Evolutionary conservation across 2,329 filamentous ascomycete genomes (phyloP).

Genomic region (Beauveria varroae): DNA sequence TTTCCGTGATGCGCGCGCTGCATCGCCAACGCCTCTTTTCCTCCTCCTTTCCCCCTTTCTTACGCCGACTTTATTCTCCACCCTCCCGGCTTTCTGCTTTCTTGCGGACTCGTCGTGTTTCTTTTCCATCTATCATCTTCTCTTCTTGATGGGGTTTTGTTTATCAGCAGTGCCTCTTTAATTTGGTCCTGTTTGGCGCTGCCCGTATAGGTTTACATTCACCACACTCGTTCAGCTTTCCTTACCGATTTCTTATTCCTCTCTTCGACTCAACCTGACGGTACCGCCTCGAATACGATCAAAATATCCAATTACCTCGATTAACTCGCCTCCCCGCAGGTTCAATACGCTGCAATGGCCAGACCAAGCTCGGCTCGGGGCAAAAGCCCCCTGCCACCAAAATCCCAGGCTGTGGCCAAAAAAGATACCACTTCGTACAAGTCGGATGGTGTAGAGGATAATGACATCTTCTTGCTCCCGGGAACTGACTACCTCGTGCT

Average conservation of each 20-base stretch:
- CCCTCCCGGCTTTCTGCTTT: constrained; percentile 5
- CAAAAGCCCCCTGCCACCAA: constrained; percentile 28
- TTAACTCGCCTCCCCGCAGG: not conserved
- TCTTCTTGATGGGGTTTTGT: constrained; percentile 3
- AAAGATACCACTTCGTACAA: constrained; percentile 51
- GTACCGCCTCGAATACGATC: not conserved
- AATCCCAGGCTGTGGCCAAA: constrained; percentile 27
- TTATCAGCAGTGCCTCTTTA: constrained; percentile 14
- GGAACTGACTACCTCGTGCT: constrained; percentile 75
- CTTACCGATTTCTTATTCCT: not conserved
- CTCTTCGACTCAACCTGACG: constrained; percentile 3
- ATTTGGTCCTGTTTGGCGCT: constrained; percentile 1
- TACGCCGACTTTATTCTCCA: constrained; percentile 8
- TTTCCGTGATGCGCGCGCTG: constrained; percentile 18
- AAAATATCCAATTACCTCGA: not conserved
- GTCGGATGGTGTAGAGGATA: constrained; percentile 74
- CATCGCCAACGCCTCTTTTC: constrained; percentile 14
- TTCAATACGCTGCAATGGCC: constrained; percentile 23
- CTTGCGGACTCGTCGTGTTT: constrained; percentile 3
- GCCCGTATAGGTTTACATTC: constrained; percentile 13
- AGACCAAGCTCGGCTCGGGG: constrained; percentile 26
- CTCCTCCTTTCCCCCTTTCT: constrained; percentile 11
- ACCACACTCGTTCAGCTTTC: constrained; percentile 16
- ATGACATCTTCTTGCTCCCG: constrained; percentile 86
- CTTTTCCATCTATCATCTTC: constrained; percentile 13